Percentiles rank a stretch among this genome's conserved stretches.
Conservation (phyloP, 208 protist genomes). For the Leptomonas seymouri region DNA sequence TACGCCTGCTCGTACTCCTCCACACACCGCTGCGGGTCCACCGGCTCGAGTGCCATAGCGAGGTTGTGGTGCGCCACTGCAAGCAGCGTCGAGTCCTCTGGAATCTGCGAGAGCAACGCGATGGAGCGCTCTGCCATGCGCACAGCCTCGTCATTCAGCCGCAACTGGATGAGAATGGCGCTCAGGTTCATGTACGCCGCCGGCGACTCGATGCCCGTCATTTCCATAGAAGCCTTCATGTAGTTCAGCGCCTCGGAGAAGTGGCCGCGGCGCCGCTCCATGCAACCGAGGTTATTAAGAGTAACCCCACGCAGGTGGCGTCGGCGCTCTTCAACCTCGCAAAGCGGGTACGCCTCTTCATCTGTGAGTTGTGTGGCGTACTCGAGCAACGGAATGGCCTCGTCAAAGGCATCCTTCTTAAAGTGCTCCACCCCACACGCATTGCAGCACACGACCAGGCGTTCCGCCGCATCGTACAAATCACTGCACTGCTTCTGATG, state of each 20-base stretch:
- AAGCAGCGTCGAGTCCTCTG: slow-evolving; percentile 81
- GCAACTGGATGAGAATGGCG: slow-evolving; percentile 85
- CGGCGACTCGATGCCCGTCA: slow-evolving; percentile 74
- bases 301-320: slow-evolving; percentile 82
- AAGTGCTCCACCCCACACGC: slow-evolving; percentile 67
- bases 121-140: slow-evolving; percentile 72
- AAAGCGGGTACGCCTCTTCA: slow-evolving; percentile 63
- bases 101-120: slow-evolving; percentile 59
- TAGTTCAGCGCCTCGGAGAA: slow-evolving; percentile 73
- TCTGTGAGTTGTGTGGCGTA: slow-evolving; percentile 77
- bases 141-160: slow-evolving; percentile 78
- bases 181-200: slow-evolving; percentile 92
- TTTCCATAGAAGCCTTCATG: slow-evolving; percentile 79
- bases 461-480: slow-evolving; percentile 73
- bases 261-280: slow-evolving; percentile 86
- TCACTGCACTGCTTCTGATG: slow-evolving; percentile 36
- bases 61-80: slow-evolving; percentile 91
- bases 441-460: slow-evolving; percentile 81
- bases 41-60: slow-evolving; percentile 87
- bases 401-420: slow-evolving; percentile 77
- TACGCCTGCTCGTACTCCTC: slow-evolving; percentile 81
- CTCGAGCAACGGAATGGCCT: slow-evolving; percentile 54
- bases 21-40: slow-evolving; percentile 60
- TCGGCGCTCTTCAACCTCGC: slow-evolving; percentile 59
- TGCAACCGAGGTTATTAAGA: slow-evolving; percentile 91